Evolutionary conservation across 306 rosid genomes (phyloP).

Genomic region (Vicia villosa): DNA sequence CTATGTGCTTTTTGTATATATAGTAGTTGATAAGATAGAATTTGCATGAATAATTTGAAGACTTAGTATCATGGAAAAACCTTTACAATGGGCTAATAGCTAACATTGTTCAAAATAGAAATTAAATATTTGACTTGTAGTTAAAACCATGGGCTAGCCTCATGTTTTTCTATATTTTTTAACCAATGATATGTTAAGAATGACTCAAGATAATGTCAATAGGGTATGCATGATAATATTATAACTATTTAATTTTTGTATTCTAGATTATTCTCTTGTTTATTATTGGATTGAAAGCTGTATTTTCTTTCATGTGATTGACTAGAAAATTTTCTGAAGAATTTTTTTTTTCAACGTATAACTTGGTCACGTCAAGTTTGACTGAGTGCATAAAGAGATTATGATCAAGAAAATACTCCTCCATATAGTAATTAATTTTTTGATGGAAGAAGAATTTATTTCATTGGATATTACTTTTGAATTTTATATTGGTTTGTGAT

Average conservation of each 20-base stretch:
- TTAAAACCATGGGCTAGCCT: constrained; percentile 74
- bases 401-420: not conserved
- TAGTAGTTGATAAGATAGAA: constrained; percentile 9
- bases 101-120: not conserved
- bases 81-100: constrained; percentile 53
- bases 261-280: constrained; percentile 3
- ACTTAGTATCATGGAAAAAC: not conserved
- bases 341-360: not conserved
- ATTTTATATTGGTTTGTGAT: not conserved
- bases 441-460: not conserved
- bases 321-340: not conserved
- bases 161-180: constrained; percentile 45
- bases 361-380: not conserved
- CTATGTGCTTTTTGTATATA: constrained; percentile 42
- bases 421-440: not conserved
- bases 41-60: not conserved
- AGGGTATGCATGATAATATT: constrained; percentile 11
- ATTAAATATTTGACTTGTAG: constrained; percentile 34
- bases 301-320: not conserved
- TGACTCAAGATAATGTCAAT: constrained; percentile 4
- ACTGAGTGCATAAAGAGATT: not conserved
- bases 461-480: not conserved
- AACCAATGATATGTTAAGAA: not conserved
- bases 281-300: not conserved
- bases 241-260: no score